Percentiles rank a stretch among this genome's conserved stretches.
These are phyloP conservation scores for Colletotrichum tamarilloi DNA, from an alignment of 2,329 filamentous ascomycete genomes.

Conservation along the genomic window DNA sequence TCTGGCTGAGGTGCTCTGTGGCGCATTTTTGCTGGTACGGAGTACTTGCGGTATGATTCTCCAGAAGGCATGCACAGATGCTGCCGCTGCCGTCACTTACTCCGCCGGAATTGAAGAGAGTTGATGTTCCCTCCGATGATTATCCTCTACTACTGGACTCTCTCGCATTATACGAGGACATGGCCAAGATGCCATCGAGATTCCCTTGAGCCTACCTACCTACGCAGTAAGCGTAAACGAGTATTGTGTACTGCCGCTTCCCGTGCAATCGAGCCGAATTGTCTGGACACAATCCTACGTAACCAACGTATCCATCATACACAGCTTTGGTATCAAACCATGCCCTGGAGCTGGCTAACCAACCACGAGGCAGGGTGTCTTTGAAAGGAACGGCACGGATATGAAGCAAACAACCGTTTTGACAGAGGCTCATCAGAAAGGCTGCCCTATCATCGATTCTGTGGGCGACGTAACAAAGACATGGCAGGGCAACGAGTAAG, in stretches of 20 bases:
- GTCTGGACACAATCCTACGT: not conserved
- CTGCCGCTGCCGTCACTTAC: conserved; percentile 16
- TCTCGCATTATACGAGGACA: not conserved
- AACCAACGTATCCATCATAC: not conserved
- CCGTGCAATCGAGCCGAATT: not conserved
- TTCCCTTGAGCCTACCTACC: not conserved
- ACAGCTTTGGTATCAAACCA: not conserved
- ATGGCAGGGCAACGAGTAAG: conserved; percentile 21
- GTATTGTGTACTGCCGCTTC: not conserved
- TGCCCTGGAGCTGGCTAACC: conserved; percentile 6
- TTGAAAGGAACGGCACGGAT: conserved; percentile 17
- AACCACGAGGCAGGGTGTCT: conserved; percentile 4
- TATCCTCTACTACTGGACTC: not conserved
- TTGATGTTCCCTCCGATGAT: not conserved
- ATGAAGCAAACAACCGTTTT: conserved; percentile 21
- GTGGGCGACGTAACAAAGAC: conserved; percentile 15
- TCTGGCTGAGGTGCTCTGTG: no score
- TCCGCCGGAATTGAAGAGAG: not conserved
- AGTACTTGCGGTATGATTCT: no score
- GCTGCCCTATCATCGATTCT: not conserved
- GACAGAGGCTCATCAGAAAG: conserved; percentile 15
- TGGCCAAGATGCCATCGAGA: conserved; percentile 1
- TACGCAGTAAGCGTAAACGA: not conserved
- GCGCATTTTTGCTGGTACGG: not conserved
- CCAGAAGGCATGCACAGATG: conserved; percentile 9